Evolutionary conservation across 75 land plant genomes (phyloP).

Genomic region (Pinus albicaulis): DNA sequence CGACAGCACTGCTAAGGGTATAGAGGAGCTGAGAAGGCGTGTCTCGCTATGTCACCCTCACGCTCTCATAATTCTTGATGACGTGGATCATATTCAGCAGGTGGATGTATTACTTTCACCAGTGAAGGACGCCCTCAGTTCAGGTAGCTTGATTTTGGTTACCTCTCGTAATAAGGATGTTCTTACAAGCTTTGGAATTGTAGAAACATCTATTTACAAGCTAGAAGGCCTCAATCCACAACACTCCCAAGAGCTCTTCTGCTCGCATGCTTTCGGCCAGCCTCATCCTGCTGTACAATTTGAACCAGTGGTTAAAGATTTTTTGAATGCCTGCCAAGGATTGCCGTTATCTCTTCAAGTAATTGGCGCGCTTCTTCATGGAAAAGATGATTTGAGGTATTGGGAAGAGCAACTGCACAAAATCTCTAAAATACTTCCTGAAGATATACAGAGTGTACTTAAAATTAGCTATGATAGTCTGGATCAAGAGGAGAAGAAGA

Average conservation of each 20-base stretch:
- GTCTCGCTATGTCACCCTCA: not conserved
- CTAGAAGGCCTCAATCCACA: not conserved
- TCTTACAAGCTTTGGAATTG: not conserved
- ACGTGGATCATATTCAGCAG: not conserved
- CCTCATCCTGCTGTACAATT: not conserved
- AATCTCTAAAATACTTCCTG: not conserved
- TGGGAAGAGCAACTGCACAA: not conserved
- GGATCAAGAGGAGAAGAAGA: not conserved
- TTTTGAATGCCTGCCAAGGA: not conserved
- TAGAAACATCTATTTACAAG: not conserved
- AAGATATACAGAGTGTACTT: not conserved
- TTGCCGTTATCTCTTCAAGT: not conserved
- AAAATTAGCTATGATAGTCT: not conserved
- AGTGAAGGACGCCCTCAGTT: not conserved
- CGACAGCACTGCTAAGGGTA: not conserved
- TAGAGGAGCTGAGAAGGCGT: not conserved
- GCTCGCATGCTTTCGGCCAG: not conserved
- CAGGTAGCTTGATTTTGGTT: not conserved
- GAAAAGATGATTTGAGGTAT: not conserved
- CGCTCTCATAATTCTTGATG: not conserved
- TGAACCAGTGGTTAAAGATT: not conserved
- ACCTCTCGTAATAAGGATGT: not conserved
- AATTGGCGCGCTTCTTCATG: not conserved
- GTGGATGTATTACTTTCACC: not conserved
- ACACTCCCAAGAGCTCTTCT: not conserved